Evolutionary conservation across 2,329 filamentous ascomycete genomes (phyloP).

Genomic region (Dothideomycetes sp.): DNA sequence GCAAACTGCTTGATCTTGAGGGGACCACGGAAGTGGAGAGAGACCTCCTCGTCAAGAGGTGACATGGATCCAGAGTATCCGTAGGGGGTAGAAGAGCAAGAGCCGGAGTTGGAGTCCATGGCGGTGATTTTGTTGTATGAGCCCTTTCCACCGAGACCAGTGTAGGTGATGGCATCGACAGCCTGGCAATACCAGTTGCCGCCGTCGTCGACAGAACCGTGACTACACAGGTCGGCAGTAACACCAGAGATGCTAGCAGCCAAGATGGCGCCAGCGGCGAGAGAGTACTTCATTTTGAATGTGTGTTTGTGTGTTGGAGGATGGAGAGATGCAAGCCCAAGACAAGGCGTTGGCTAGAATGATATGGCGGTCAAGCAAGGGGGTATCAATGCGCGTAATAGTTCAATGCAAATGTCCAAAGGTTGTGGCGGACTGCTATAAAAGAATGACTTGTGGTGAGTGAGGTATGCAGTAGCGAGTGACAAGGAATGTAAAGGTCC

Average conservation of each 20-base stretch:
- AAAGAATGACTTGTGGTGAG: conserved; percentile 16
- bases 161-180: conserved; percentile 60
- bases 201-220: conserved; percentile 23
- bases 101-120: conserved; percentile 48
- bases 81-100: conserved; percentile 46
- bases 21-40: conserved; percentile 64
- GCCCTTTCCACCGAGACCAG: conserved; percentile 35
- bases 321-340: background rate
- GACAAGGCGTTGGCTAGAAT: conserved; percentile 1
- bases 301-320: conserved; percentile 1
- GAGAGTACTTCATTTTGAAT: conserved; percentile 14
- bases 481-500: conserved; percentile 11
- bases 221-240: conserved; percentile 20
- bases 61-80: conserved; percentile 53
- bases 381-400: conserved; percentile 12
- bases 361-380: conserved; percentile 12
- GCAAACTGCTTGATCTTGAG: conserved; percentile 58
- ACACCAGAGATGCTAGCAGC: conserved; percentile 15
- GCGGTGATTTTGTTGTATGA: conserved; percentile 54
- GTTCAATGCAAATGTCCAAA: conserved; percentile 11
- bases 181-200: conserved; percentile 60
- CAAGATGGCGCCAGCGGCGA: conserved; percentile 14
- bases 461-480: conserved; percentile 12
- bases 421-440: conserved; percentile 6
- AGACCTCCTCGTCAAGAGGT: conserved; percentile 62